Base-by-base conservation (phyloP, 164 flowering plant genomes). In the Nelumbo lutea region DNA sequence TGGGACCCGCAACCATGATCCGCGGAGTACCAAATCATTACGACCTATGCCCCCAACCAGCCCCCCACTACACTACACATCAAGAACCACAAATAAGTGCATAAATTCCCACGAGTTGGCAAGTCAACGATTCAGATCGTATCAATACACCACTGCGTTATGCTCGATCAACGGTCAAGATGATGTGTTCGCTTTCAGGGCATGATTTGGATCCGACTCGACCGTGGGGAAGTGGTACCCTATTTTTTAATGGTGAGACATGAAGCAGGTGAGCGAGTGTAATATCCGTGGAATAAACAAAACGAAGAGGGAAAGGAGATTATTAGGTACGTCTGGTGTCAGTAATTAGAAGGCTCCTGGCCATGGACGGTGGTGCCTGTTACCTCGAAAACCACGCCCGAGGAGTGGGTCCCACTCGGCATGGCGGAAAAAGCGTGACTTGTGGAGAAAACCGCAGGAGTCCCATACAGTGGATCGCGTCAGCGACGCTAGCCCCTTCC, bases 371-470 rank as follows among this genome's bases (percentile, higher is more conserved):
- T 15, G 65, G 7, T 43, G 47, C 14, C 50, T 62, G 66, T 68
- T 47, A 68, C 52, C 70, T 68, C 62, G 50, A 60, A 69, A 69
- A 55, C 72, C 59, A 69, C 72, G 66, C 72, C 43, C 46, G 4
- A 38, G 7, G 13, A 11, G 68, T 56, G 58, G 56, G 68, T 8
- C 64, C 64, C 76, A 56, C 72, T 41, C 45, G 42, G 72, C 62
- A 74, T 74, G 72, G 76, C 62, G 66, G 47, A 68, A 69, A 64
- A 69, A 51, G 69, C 55, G 55, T 51, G 13, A 51, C 55, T 2
- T 74, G 72, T 61, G 72, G 76, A 70, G 57, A 66, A 53, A 5
- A 48, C 63, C 11, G 44, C 3, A 51, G 10, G 50, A 40, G n/a
- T 53, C 72, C 44, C 62, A 46, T 58, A 11, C 55, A 14, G 48